These are phyloP conservation scores for Alternaria arbusti DNA, from an alignment of 2,329 filamentous ascomycete genomes.

Conservation along the genomic window DNA sequence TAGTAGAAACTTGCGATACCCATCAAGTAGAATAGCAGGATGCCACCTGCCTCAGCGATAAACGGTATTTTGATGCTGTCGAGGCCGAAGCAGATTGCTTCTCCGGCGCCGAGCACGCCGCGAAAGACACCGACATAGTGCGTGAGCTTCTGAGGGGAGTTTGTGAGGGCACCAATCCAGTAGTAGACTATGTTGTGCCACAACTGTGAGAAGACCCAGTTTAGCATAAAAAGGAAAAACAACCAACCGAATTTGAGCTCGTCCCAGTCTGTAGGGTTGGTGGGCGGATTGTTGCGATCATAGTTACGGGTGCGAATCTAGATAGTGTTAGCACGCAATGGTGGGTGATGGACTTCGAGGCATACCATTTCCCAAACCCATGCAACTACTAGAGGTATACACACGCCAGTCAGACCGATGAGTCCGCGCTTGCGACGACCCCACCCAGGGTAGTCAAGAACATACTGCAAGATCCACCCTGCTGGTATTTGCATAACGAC, in stretches of 20 bases:
- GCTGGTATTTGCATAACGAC: conserved; percentile 39
- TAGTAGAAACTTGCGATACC: conserved; percentile 37
- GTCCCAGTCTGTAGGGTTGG: conserved; percentile 36
- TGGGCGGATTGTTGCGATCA: conserved; percentile 29
- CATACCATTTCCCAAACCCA: conserved; percentile 44
- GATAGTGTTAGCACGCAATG: background rate
- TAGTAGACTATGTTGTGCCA: conserved; percentile 44
- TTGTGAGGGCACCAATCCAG: conserved; percentile 41
- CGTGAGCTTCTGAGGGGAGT: conserved; percentile 40
- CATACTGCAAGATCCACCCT: conserved; percentile 38
- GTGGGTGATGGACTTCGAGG: background rate
- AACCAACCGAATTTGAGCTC: conserved; percentile 36
- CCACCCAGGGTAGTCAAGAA: conserved; percentile 38
- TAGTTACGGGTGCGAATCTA: conserved; percentile 41
- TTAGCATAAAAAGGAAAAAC: conserved; percentile 41
- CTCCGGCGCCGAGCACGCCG: conserved; percentile 38
- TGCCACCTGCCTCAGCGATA: conserved; percentile 37
- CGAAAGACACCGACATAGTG: conserved; percentile 42
- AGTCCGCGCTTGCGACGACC: conserved; percentile 38
- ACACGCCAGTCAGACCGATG: conserved; percentile 33
- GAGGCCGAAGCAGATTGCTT: conserved; percentile 41
- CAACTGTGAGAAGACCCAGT: conserved; percentile 39
- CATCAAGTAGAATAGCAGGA: conserved; percentile 37
- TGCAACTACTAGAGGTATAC: conserved; percentile 32
- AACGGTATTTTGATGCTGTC: conserved; percentile 40